Base-by-base conservation (phyloP, 129 eudicot genomes). In the Tagetes patula region DNA sequence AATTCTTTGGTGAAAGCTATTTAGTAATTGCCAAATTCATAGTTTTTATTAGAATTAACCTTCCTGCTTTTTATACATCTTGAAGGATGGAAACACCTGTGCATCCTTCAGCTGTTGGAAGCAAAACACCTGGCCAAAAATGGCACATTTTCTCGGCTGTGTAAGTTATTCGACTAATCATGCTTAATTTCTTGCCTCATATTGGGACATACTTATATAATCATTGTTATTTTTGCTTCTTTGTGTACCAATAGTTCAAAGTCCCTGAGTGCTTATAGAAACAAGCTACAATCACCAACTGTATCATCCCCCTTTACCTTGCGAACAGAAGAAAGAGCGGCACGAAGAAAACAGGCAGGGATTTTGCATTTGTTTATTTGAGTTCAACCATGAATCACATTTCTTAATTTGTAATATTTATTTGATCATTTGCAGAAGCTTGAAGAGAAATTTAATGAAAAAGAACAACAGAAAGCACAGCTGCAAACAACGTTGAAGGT, bases 361-460 rank as follows among this genome's bases (percentile, higher is more conserved):
- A 10, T 37, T 42, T 39, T 39, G 12, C 56, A 34, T 36, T 20
- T 7, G 42, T 41, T 49, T 70, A 46, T 47, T 67, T 30, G 39
- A 34, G 10, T 63, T 2, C 38, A 58, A 69, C 7, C 11, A 8
- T 1, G 36, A 8, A 27, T 56, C 48, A 0, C 42, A 34, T 60
- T 70, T 69, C 60, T 74, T 54, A 42, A 50, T 60, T n/a, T 54
- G 31, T 14, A 39, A 46, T 42, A 71, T 36, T 11, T 37, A 43
- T 58, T 59, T 61, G 12, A 45, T 60, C n/a, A 65, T 41, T 77
- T 79, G 72, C 87, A 92, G 98, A 88, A 82, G 81, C 89, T 86
- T 65, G 96, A 91, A 79, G 96, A 91, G 52, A 88, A 89, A 80
- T 91, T 92, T 80, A 85, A 89, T 76, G 89, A 84, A 67, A 87